A percentile compares a stretch with the other conserved stretches of the same genome.
phyloP scores from a whole-genome alignment of 2,329 filamentous ascomycete genomes.

The Colletotrichum tamarilloi region DNA sequence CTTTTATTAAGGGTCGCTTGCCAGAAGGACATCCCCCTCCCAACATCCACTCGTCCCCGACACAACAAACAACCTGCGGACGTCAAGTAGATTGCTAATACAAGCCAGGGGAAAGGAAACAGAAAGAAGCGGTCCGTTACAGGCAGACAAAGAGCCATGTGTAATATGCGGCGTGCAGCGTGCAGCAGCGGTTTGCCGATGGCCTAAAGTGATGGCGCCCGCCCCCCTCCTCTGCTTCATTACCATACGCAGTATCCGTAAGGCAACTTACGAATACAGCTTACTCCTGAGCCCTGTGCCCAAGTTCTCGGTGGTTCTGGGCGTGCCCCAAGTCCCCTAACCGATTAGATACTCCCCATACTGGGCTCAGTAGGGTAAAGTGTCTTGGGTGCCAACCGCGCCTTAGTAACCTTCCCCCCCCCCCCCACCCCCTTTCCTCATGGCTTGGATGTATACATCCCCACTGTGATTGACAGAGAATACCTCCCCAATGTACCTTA shows the following conservation, averaged over 20 bases:
- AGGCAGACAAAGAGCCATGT: not conserved
- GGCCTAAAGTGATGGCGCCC: not conserved
- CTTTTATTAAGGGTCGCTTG: not conserved
- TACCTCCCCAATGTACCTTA: not conserved
- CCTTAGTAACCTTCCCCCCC: not conserved
- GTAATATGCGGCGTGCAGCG: not conserved
- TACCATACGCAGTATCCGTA: not conserved
- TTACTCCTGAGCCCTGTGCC: not conserved
- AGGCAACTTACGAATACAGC: not conserved
- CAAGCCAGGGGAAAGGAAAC: not conserved
- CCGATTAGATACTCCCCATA: not conserved
- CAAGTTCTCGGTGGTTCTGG: not conserved
- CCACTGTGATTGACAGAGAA: not conserved
- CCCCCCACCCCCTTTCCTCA: not conserved
- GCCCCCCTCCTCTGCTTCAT: not conserved
- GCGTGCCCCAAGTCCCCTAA: constrained; percentile 2
- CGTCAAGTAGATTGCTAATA: not conserved
- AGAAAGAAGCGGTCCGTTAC: not conserved
- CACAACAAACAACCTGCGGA: not conserved
- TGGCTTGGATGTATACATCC: not conserved
- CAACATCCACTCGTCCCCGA: not conserved
- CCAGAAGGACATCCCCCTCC: not conserved
- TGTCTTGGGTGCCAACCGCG: not conserved
- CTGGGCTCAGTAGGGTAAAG: not conserved
- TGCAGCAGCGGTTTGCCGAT: not conserved